Percentiles rank a stretch among this genome's conserved stretches.
phyloP scores from a whole-genome alignment of 208 protist species.

The Willaertia magna region DNA sequence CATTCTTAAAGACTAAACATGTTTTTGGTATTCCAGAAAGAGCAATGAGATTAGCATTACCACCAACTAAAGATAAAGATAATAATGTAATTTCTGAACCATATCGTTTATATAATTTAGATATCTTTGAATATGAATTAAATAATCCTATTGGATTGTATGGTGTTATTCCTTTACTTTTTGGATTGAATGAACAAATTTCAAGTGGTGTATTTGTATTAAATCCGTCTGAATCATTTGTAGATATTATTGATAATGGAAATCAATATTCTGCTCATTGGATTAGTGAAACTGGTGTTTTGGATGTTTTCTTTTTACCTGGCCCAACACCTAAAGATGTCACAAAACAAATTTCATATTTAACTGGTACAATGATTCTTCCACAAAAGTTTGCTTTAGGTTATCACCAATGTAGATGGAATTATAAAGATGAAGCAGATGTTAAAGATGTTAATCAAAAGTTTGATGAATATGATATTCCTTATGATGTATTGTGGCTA shows the following conservation, averaged over 20 bases:
- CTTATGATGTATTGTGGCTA: conserved; percentile 95
- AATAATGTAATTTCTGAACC: conserved; percentile 29
- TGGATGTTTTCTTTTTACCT: conserved; percentile 91
- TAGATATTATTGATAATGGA: conserved; percentile 32
- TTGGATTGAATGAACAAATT: not conserved
- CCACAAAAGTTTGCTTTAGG: conserved; percentile 87
- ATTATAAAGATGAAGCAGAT: conserved; percentile 84
- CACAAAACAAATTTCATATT: conserved; percentile 68
- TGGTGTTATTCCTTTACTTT: conserved; percentile 85
- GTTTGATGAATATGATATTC: conserved; percentile 88
- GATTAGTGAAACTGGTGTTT: conserved; percentile 70
- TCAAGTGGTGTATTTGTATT: not conserved
- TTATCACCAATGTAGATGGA: conserved; percentile 96
- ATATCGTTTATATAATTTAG: conserved; percentile 91
- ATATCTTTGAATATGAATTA: conserved; percentile 92
- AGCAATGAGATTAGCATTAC: conserved; percentile 65
- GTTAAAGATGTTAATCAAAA: conserved; percentile 61
- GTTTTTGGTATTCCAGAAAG: conserved; percentile 92
- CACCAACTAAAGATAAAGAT: not conserved
- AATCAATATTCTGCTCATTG: conserved; percentile 47
- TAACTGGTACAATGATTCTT: conserved; percentile 79
- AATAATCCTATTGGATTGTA: conserved; percentile 85
- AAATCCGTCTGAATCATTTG: conserved; percentile 41
- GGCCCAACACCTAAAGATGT: conserved; percentile 66
- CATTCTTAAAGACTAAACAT: conserved; percentile 35